phyloP scores from a whole-genome alignment of 768 basidiomycete species.

The Lactifluus subvellereus region DNA sequence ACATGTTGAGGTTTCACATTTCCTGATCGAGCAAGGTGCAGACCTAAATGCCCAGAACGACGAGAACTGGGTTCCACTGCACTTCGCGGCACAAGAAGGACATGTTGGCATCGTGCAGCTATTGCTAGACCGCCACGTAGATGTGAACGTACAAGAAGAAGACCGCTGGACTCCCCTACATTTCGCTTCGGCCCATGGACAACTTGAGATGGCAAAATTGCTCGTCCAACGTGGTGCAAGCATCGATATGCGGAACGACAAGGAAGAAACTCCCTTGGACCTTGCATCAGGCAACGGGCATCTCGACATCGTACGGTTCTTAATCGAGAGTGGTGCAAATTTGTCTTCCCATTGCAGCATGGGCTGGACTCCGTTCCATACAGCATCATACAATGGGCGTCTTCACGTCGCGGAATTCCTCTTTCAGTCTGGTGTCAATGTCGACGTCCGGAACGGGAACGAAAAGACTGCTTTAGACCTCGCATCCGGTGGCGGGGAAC shows the following conservation, averaged over 20 bases:
- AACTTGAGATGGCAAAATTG: background rate
- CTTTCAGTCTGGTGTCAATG: background rate
- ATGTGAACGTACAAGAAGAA: background rate
- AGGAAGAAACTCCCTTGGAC: background rate
- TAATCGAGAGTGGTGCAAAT: background rate
- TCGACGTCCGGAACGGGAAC: background rate
- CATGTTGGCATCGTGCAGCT: background rate
- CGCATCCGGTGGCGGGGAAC: background rate
- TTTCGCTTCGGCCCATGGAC: background rate
- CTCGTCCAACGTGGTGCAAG: background rate
- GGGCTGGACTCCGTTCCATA: constrained; percentile 6
- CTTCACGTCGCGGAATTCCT: constrained; percentile 2
- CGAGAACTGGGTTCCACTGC: background rate
- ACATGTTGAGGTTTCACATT: no score
- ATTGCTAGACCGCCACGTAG: constrained; percentile 2
- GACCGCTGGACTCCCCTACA: constrained; percentile 1
- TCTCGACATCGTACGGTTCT: background rate
- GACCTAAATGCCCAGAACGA: no score
- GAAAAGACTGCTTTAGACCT: background rate
- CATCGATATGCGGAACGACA: background rate
- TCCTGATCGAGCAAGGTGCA: no score
- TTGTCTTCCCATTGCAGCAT: background rate
- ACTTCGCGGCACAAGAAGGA: background rate
- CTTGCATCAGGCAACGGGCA: background rate
- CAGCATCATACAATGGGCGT: constrained; percentile 1